phyloP scores from a whole-genome alignment of 352 stramenopile genomes.

The Elongisporangium prolatum region DNA sequence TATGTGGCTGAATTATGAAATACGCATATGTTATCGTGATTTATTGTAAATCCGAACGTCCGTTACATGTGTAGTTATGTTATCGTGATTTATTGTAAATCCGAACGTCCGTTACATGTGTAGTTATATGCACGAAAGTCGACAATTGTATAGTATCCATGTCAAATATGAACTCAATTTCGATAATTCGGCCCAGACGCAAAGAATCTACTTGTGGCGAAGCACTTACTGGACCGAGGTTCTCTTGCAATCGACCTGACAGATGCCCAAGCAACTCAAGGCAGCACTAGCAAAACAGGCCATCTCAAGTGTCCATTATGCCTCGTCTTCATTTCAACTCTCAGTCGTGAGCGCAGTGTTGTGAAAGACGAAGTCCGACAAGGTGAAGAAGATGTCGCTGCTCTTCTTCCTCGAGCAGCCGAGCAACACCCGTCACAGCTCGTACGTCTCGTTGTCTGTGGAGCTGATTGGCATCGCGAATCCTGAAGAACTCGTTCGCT shows the following conservation, averaged over 20 bases:
- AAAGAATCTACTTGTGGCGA: constrained; percentile 43
- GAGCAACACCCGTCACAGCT: constrained; percentile 67
- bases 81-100: too few species aligned
- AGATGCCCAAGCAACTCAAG: constrained; percentile 41
- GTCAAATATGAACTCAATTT: too few species aligned
- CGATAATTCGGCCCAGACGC: too few species aligned
- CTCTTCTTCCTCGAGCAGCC: constrained; percentile 75
- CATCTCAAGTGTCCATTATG: constrained; percentile 53
- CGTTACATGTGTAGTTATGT: too few species aligned
- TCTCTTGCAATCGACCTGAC: constrained; percentile 38
- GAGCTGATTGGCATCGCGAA: constrained; percentile 63
- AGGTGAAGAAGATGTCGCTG: constrained; percentile 33
- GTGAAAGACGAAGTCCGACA: constrained; percentile 4
- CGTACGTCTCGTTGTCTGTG: constrained; percentile 78
- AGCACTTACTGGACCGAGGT: constrained; percentile 49
- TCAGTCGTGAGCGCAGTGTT: constrained; percentile 3
- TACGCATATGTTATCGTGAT: too few species aligned
- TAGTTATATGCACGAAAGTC: too few species aligned
- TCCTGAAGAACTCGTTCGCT: constrained; percentile 42
- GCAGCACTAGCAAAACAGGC: constrained; percentile 44
- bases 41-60: too few species aligned
- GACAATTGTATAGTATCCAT: too few species aligned
- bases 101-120: too few species aligned
- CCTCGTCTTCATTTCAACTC: constrained; percentile 7
- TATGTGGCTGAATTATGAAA: too few species aligned